Conservation (phyloP, 163 green algal species). For the Trebouxiophyceae sp. region DNA sequence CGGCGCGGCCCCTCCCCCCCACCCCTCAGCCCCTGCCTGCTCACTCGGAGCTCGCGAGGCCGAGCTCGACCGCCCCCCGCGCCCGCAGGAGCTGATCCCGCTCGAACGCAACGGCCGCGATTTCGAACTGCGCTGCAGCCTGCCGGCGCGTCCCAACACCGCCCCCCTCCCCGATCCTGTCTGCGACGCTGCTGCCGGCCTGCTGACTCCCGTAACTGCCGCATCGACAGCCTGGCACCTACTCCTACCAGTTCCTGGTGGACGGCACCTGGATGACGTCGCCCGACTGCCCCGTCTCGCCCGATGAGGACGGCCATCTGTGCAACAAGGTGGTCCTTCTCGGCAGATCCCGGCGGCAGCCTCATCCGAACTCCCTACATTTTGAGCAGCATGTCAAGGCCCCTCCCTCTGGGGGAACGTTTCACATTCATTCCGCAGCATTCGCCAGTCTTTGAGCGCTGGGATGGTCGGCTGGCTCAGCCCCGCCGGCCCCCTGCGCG, state of each 20-base stretch:
- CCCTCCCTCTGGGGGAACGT: neutral
- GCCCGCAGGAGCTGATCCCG: conserved; percentile 40
- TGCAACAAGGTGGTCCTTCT: conserved; percentile 22
- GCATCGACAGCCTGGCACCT: conserved; percentile 50
- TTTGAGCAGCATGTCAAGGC: neutral
- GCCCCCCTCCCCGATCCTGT: neutral
- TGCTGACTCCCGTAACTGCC: neutral
- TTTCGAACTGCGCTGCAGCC: conserved; percentile 26
- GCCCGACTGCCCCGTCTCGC: conserved; percentile 8
- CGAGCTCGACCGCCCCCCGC: no score
- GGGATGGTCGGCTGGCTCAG: no score
- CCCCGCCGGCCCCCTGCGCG: no score
- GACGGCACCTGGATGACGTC: conserved; percentile 36
- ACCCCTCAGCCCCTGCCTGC: neutral
- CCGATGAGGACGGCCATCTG: conserved; percentile 22
- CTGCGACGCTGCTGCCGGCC: neutral
- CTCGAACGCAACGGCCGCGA: conserved; percentile 18
- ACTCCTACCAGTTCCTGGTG: conserved; percentile 55
- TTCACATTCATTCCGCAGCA: no score
- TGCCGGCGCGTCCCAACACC: conserved; percentile 10
- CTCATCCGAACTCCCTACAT: no score
- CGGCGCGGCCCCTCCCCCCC: conserved; percentile 4
- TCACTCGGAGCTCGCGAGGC: no score
- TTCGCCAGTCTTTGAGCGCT: neutral
- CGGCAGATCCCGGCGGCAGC: no score